Conservation (phyloP, 2,329 filamentous ascomycete genomes). For the Penicillium paneum region DNA sequence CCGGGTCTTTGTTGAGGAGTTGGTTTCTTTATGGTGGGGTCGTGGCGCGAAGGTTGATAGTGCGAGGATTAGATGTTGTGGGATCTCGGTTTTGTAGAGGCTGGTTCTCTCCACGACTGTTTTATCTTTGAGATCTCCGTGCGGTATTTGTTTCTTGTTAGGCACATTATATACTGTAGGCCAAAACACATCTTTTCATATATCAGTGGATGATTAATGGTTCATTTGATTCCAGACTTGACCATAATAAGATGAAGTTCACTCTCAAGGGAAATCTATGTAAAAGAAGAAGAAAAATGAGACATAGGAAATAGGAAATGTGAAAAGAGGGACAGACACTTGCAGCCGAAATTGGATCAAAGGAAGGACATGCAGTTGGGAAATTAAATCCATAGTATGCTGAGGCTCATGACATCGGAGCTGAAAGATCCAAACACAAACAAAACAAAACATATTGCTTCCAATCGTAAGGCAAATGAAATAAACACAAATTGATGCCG, state of each 20-base stretch:
- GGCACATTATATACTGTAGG: neutral
- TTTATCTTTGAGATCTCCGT: neutral
- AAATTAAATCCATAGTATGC: slow-evolving; percentile 5
- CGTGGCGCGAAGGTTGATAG: slow-evolving; percentile 44
- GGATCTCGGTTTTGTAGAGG: slow-evolving; percentile 43
- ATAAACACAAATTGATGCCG: slow-evolving; percentile 15
- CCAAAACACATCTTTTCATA: neutral
- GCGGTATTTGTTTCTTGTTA: neutral
- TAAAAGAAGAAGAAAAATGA: slow-evolving; percentile 18
- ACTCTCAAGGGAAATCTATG: neutral
- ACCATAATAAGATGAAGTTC: neutral
- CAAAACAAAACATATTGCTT: slow-evolving; percentile 7
- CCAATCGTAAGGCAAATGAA: slow-evolving; percentile 14
- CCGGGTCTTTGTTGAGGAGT: slow-evolving; percentile 45
- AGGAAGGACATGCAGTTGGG: neutral
- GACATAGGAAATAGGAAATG: slow-evolving; percentile 20
- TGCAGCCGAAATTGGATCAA: slow-evolving; percentile 6
- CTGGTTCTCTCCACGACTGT: neutral
- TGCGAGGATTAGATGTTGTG: slow-evolving; percentile 47
- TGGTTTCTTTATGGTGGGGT: slow-evolving; percentile 48
- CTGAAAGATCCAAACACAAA: slow-evolving; percentile 4
- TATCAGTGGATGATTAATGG: too few relatives aligned
- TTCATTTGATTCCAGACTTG: too few relatives aligned
- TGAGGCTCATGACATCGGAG: slow-evolving; percentile 10
- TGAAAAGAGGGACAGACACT: neutral